Percentiles rank a stretch among this genome's conserved stretches.
Evolutionary conservation across 768 basidiomycete species (phyloP).

Genomic region (Podaxis carcinomalis): DNA sequence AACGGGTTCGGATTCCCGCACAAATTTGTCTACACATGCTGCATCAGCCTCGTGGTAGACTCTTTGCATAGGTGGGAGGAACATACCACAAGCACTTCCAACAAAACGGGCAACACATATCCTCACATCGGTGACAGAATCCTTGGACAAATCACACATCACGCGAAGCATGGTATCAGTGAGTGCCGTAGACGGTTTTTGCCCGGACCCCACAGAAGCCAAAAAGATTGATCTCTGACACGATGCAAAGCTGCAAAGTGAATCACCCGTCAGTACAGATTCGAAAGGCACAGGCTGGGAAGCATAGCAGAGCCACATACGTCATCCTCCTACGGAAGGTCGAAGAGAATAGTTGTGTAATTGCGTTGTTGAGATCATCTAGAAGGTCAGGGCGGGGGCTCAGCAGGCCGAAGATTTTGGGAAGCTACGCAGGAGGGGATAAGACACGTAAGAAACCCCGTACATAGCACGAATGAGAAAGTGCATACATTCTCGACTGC

Average conservation of each 20-base stretch:
- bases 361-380: slow-evolving; percentile 33
- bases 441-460: neutral
- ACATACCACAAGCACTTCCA: slow-evolving; percentile 52
- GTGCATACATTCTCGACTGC: slow-evolving; percentile 61
- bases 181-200: slow-evolving; percentile 27
- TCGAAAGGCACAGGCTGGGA: slow-evolving; percentile 6
- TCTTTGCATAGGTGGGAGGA: slow-evolving; percentile 1
- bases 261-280: slow-evolving; percentile 10
- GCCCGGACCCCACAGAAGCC: slow-evolving; percentile 25
- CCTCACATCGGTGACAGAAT: slow-evolving; percentile 77
- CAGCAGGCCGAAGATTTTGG: slow-evolving; percentile 32
- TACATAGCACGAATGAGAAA: slow-evolving; percentile 10
- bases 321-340: slow-evolving; percentile 59
- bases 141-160: slow-evolving; percentile 54
- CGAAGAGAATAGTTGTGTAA: slow-evolving; percentile 21
- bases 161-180: slow-evolving; percentile 50
- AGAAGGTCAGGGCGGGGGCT: slow-evolving; percentile 29
- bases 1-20: slow-evolving; percentile 24
- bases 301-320: slow-evolving; percentile 36
- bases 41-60: slow-evolving; percentile 10
- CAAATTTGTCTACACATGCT: slow-evolving; percentile 22
- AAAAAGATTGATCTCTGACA: slow-evolving; percentile 63
- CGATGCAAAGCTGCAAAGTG: slow-evolving; percentile 57
- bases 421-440: slow-evolving; percentile 33
- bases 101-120: slow-evolving; percentile 80